Conservation (phyloP, 1,139 yeast species). For the Protomyces gravidus region DNA sequence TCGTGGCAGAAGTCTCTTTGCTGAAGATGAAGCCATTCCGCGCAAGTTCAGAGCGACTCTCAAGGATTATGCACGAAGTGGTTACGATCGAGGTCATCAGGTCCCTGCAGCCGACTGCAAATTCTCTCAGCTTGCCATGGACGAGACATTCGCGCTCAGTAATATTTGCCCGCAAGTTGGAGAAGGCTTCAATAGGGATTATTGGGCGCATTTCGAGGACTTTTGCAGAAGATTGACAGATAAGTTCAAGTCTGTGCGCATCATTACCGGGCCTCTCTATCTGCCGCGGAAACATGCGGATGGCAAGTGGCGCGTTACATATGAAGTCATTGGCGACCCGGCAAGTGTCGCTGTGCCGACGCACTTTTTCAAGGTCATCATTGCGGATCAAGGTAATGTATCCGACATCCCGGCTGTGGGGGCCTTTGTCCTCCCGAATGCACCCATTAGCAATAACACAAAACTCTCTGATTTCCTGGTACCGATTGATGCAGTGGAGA, state of each 20-base stretch:
- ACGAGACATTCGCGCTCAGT: conserved; percentile 82
- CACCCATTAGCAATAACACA: conserved; percentile 59
- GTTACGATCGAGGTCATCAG: conserved; percentile 89
- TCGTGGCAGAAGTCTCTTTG: conserved; percentile 73
- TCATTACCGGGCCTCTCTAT: conserved; percentile 90
- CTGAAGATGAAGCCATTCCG: conserved; percentile 85
- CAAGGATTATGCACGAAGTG: conserved; percentile 86
- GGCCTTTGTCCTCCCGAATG: conserved; percentile 91
- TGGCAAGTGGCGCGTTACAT: conserved; percentile 75
- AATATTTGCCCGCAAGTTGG: conserved; percentile 98
- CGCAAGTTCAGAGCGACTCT: conserved; percentile 65
- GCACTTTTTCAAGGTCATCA: conserved; percentile 84
- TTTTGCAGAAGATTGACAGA: conserved; percentile 72
- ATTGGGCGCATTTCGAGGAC: conserved; percentile 95
- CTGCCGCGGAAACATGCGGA: conserved; percentile 72
- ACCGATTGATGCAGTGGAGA: conserved; percentile 81
- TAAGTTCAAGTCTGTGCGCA: conserved; percentile 66
- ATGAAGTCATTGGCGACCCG: conserved; percentile 91
- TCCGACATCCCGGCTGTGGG: conserved; percentile 64
- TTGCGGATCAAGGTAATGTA: conserved; percentile 60
- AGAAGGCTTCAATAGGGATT: conserved; percentile 92
- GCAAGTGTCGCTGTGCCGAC: conserved; percentile 97
- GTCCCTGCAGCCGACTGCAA: conserved; percentile 94
- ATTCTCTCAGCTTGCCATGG: conserved; percentile 84
- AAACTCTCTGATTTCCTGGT: conserved; percentile 76